Base-by-base conservation (phyloP, 139 green algal genomes). In the Asterochloris erici region DNA sequence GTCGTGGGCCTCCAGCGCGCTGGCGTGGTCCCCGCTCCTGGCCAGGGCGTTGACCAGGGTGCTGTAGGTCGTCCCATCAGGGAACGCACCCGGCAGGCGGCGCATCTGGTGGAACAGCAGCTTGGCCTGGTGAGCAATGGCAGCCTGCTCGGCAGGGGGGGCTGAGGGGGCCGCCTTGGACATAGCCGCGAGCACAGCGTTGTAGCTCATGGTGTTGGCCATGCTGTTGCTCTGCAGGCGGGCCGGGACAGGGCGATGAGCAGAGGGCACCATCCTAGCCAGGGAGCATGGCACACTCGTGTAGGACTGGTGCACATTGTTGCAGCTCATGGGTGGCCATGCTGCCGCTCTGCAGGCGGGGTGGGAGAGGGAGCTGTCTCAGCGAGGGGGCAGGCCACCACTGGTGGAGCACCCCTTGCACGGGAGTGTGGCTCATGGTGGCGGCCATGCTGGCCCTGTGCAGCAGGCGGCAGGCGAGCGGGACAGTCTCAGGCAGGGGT, bases 191-290 rank as follows among this genome's bases (percentile, higher is more conserved):
- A 83, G 68, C 21, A 69, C 79, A 66, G 73, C 19, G 68, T 83
- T 83, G 79, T 70, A 83, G 68, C 66, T 61, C 0, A 77, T n/a
- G 19, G 79, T 83, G 79, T 83, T 83, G 1, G 79, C 66, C 15
- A 77, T 73, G 17, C 76, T 68, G 23, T 23, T 60, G 29, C 61
- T 68, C 79, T 83, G 79, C 68, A 83, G 17, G 16, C 15, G 29
- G 14, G 26, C 0, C 24, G 19, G 21, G 9, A 71, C 66, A 23
- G 66, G 17, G 66, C 38, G 70, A 11, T 29, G 21, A 27, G 29
- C 0, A 21, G 21, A 38, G 12, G 38, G 23, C 17, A 54, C 1
- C 26, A 21, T 26, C 23, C 11, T 0, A 76, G 21, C 66, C 66
- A 71, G 17, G 21, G 19, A 71, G 66, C 66, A 71, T 71, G 19